Percentiles rank a stretch among this genome's conserved stretches.
phyloP scores from a whole-genome alignment of 306 rosid genomes.

The Begonia loranthoides region DNA sequence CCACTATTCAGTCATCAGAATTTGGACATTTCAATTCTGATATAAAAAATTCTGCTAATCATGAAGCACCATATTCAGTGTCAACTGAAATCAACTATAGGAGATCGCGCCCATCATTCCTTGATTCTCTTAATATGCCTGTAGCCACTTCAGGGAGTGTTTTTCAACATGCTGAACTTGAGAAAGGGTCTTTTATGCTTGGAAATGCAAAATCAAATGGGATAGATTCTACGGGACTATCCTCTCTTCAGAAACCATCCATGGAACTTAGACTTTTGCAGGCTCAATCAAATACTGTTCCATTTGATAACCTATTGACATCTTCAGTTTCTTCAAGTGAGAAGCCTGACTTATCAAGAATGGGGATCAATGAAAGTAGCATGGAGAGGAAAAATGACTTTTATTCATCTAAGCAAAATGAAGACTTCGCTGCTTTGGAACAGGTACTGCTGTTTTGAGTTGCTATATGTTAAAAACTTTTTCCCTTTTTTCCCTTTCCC shows the following conservation, averaged over 20 bases:
- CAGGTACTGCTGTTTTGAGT: conserved; percentile 47
- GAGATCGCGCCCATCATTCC: conserved; percentile 80
- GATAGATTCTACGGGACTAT: conserved; percentile 23
- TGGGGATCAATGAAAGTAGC: conserved; percentile 32
- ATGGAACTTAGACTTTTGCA: conserved; percentile 20
- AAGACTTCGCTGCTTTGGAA: conserved; percentile 85
- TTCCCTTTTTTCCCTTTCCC: conserved; percentile 4
- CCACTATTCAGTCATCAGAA: conserved; percentile 31
- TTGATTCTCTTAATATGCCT: conserved; percentile 57
- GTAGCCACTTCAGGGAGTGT: conserved; percentile 42
- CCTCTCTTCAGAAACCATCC: conserved; percentile 29
- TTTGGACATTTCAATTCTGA: conserved; percentile 25
- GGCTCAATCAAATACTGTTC: conserved; percentile 15
- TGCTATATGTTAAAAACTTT: conserved; percentile 7
- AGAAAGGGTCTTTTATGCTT: conserved; percentile 28
- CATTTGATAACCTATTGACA: conserved; percentile 14
- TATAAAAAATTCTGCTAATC: conserved; percentile 28
- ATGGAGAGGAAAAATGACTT: conserved; percentile 40
- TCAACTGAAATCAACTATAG: conserved; percentile 44
- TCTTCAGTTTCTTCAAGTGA: conserved; percentile 21
- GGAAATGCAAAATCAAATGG: conserved; percentile 26
- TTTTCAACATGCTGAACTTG: conserved; percentile 24
- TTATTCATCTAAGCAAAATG: conserved; percentile 49
- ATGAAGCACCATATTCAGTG: conserved; percentile 24
- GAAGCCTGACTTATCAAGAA: conserved; percentile 22